Conservation (phyloP, 805 yeast genomes). For the Saccharomycopsis fodiens region DNA sequence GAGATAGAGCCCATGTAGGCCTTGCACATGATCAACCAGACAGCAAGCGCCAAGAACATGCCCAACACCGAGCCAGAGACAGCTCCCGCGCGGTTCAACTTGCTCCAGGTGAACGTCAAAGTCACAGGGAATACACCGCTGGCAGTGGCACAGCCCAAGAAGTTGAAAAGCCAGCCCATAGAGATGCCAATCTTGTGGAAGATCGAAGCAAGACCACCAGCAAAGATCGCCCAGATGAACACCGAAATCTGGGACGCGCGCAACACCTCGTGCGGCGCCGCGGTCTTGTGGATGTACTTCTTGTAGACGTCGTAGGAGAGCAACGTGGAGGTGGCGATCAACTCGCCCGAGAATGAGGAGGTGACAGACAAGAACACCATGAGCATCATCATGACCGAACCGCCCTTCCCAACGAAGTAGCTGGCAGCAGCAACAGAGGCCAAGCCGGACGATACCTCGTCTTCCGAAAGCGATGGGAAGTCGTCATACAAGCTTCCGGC, state of each 20-base stretch:
- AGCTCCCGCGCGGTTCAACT: conserved; percentile 31
- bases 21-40: conserved; percentile 34
- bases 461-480: conserved; percentile 31
- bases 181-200: conserved; percentile 30
- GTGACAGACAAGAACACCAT: conserved; percentile 38
- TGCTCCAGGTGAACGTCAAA: conserved; percentile 33
- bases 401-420: conserved; percentile 36
- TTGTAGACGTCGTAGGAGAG: conserved; percentile 41
- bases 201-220: conserved; percentile 34
- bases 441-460: conserved; percentile 33
- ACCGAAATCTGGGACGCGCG: conserved; percentile 37
- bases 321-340: conserved; percentile 35
- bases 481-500: conserved; percentile 28
- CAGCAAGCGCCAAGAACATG: conserved; percentile 29
- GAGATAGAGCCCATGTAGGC: conserved; percentile 30
- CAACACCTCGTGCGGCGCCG: conserved; percentile 35
- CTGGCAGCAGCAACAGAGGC: conserved; percentile 35
- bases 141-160: conserved; percentile 35
- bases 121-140: conserved; percentile 36
- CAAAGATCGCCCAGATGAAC: conserved; percentile 32
- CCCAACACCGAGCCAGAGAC: conserved; percentile 33
- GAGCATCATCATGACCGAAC: conserved; percentile 34
- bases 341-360: conserved; percentile 35
- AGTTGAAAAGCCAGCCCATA: conserved; percentile 34
- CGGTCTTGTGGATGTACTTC: conserved; percentile 35